These are phyloP conservation scores for Taphrina populina DNA, from an alignment of 1,139 yeast genomes.

Conservation along the genomic window DNA sequence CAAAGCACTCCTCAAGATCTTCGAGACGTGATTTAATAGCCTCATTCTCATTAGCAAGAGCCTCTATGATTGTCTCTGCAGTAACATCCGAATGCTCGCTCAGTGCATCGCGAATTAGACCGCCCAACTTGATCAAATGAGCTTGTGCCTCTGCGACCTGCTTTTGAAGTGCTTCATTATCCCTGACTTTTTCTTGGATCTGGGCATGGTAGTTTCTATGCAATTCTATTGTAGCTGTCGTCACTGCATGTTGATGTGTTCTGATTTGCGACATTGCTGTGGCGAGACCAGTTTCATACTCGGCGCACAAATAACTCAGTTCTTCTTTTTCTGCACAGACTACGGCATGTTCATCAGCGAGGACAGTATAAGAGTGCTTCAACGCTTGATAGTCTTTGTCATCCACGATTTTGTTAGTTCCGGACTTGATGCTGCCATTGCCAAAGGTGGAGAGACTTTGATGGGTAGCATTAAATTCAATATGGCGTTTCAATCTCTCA, in stretches of 20 bases:
- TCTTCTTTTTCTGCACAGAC: constrained; percentile 13
- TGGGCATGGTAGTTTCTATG: constrained; percentile 10
- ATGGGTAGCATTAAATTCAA: constrained; percentile 14
- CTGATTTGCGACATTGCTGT: constrained; percentile 24
- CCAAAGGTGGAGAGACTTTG: too few species aligned
- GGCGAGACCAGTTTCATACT: constrained; percentile 18
- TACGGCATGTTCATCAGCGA: constrained; percentile 9
- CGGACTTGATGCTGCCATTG: too few species aligned
- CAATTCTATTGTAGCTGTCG: constrained; percentile 7
- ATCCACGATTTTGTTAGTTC: too few species aligned
- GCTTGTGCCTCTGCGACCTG: constrained; percentile 6
- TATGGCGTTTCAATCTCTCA: constrained; percentile 22
- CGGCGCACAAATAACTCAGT: constrained; percentile 11
- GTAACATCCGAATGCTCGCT: constrained; percentile 10
- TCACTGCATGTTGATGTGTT: constrained; percentile 12
- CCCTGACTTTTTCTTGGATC: background rate
- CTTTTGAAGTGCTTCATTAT: background rate
- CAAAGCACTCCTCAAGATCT: too few species aligned
- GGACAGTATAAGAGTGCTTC: background rate
- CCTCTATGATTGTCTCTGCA: constrained; percentile 17
- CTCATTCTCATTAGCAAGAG: constrained; percentile 16
- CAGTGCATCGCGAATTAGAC: constrained; percentile 12
- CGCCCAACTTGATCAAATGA: constrained; percentile 3
- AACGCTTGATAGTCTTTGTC: background rate
- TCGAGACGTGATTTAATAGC: constrained; percentile 3